phyloP scores from a whole-genome alignment of 345 rosid genomes.

The Cardamine chenopodiifolia region DNA sequence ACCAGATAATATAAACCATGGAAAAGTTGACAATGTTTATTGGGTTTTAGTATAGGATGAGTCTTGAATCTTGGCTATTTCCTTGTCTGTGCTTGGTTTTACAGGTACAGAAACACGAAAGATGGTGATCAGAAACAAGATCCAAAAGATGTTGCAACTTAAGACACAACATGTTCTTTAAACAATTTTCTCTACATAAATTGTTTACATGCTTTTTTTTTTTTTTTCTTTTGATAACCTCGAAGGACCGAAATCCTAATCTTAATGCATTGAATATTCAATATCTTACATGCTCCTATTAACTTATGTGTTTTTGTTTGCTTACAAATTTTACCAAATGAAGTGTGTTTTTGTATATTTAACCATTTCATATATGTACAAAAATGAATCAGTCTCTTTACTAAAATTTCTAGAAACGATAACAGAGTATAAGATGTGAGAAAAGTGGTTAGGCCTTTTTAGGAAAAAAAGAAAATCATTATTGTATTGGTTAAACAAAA shows the following conservation, averaged over 20 bases:
- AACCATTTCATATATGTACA: no score
- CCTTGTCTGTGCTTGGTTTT: slow-evolving; percentile 43
- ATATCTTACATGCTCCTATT: no score
- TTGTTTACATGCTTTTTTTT: no score
- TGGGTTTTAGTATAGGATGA: slow-evolving; percentile 44
- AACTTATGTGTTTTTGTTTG: not conserved
- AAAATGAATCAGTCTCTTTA: no score
- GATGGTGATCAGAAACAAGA: not conserved
- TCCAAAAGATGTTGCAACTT: no score
- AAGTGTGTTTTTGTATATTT: no score
- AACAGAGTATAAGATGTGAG: not conserved
- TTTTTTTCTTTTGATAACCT: no score
- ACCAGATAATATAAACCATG: slow-evolving; percentile 49
- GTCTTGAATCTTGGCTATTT: slow-evolving; percentile 50
- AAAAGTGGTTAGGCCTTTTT: not conserved
- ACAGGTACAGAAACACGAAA: slow-evolving; percentile 30
- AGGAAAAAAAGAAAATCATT: not conserved
- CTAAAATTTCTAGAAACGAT: not conserved
- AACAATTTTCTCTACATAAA: no score
- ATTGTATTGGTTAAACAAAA: not conserved
- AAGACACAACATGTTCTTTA: no score
- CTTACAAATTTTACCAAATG: not conserved
- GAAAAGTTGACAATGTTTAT: slow-evolving; percentile 49
- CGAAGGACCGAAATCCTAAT: no score
- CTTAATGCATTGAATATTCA: no score